Evolutionary conservation across 371 early-diverging fungal species (phyloP), one percentile per base, ranked within the genome.

Genomic region (Syncephalis fuscata): DNA sequence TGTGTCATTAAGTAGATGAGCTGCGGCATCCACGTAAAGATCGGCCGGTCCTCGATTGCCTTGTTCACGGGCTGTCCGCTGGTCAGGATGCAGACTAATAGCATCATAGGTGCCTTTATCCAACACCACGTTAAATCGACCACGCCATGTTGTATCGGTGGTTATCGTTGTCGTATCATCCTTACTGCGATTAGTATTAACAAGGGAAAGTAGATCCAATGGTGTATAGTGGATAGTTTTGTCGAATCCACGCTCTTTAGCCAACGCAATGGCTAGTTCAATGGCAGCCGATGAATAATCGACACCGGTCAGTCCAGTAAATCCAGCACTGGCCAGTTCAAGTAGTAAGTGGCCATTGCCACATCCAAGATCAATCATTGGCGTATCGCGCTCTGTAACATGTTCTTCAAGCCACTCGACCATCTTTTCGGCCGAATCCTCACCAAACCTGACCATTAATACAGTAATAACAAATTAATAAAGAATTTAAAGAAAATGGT

Each of bases 91-190:
- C 26, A 92, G 63, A 36, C 79, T 78, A 21, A 92, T 91, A 10
- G 93, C 93, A 58, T 92, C 93, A 58, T 82, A 88, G 0, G 93
- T 91, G 20, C 93, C 93, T 58, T 92, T 92, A 59, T 92, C 93
- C 50, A 91, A 46, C 38, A 84, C 69, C 2, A 90, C 58, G 39
- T 72, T 68, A 53, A 76, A 88, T 36, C 1, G 27, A 36, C 21
- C 38, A 16, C 11, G 53, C 45, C 32, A 32, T 32, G 64, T 61
- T 77, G 43, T 39, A 60, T 44, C 22, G 54, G 36, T 56, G 44
- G 1, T 67, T 61, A 2, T 60, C 62, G 14, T 60, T n/a, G n/a
- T n/a, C n/a, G n/a, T n/a, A n/a, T n/a, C n/a, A n/a, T n/a, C n/a
- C n/a, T n/a, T n/a, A n/a, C n/a, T n/a, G 59, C 3, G 64, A 32